These are phyloP conservation scores for Piloderma croceum DNA, from an alignment of 768 basidiomycete genomes.

Conservation along the genomic window DNA sequence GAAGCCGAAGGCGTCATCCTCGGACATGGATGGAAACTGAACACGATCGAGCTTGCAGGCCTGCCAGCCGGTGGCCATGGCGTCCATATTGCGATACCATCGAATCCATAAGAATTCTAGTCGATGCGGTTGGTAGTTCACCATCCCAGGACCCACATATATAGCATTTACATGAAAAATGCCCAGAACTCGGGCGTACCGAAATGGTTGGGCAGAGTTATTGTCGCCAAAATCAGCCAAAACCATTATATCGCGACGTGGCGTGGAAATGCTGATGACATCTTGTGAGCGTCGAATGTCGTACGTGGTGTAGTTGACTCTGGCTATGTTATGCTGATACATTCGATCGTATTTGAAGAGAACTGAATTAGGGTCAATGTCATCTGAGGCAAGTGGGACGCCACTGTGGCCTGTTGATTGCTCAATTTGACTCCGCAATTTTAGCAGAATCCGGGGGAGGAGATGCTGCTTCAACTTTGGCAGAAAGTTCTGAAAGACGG, in stretches of 20 bases:
- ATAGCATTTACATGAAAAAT: neutral
- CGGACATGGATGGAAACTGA: conserved; percentile 1
- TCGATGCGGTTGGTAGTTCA: neutral
- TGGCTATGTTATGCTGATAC: conserved; percentile 7
- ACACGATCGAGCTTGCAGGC: neutral
- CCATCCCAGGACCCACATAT: neutral
- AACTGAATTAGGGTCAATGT: neutral
- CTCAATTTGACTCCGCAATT: no score
- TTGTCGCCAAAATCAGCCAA: conserved; percentile 3
- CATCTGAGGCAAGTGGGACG: neutral
- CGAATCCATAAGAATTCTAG: conserved; percentile 10
- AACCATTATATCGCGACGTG: conserved; percentile 9
- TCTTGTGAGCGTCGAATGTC: conserved; percentile 14
- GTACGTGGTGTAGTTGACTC: conserved; percentile 17
- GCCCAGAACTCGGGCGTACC: conserved; percentile 12
- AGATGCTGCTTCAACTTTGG: conserved; percentile 8
- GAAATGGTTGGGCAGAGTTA: conserved; percentile 14
- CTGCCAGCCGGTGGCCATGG: neutral
- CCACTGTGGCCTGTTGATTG: neutral
- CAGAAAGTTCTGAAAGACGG: conserved; percentile 7
- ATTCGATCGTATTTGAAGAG: neutral
- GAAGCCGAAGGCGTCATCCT: conserved; percentile 6
- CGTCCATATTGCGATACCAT: conserved; percentile 3
- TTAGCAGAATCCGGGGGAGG: conserved; percentile 3
- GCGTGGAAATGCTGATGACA: conserved; percentile 8